phyloP scores from a whole-genome alignment of 2,329 filamentous ascomycete species.

The Pseudopithomyces chartarum region DNA sequence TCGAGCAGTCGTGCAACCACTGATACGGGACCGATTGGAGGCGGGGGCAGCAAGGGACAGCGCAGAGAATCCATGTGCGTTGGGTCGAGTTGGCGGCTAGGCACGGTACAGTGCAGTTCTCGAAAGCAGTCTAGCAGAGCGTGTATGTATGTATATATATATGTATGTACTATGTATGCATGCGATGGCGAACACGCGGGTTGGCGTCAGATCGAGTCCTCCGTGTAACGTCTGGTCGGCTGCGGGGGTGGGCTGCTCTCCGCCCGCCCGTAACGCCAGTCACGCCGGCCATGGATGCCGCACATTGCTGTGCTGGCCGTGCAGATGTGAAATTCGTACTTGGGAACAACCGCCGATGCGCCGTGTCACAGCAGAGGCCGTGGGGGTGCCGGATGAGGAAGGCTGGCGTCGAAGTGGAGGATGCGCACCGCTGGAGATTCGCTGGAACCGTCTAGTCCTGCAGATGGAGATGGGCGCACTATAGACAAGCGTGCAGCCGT shows the following conservation, averaged over 20 bases:
- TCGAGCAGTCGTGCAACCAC: no score
- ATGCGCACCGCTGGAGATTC: neutral
- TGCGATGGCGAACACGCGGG: no score
- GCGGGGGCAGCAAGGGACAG: neutral
- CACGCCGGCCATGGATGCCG: neutral
- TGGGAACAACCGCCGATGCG: conserved; percentile 15
- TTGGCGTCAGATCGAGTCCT: conserved; percentile 9
- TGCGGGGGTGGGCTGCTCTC: neutral
- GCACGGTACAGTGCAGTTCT: no score
- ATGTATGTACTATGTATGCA: no score
- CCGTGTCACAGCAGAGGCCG: conserved; percentile 13
- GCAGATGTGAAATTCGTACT: conserved; percentile 8
- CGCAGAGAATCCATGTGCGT: no score
- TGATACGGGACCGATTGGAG: no score
- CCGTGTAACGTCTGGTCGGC: neutral
- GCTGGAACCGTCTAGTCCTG: conserved; percentile 12
- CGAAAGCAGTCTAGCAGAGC: no score
- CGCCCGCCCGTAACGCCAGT: neutral
- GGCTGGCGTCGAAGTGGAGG: conserved; percentile 4
- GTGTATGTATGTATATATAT: no score
- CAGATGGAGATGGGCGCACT: conserved; percentile 27
- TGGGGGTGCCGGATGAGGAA: conserved; percentile 4
- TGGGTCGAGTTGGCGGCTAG: no score
- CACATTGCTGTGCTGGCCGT: conserved; percentile 17
- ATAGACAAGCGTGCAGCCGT: conserved; percentile 8